These are phyloP conservation scores for Mycena latifolia DNA, from an alignment of 768 basidiomycete genomes.

Conservation along the genomic window DNA sequence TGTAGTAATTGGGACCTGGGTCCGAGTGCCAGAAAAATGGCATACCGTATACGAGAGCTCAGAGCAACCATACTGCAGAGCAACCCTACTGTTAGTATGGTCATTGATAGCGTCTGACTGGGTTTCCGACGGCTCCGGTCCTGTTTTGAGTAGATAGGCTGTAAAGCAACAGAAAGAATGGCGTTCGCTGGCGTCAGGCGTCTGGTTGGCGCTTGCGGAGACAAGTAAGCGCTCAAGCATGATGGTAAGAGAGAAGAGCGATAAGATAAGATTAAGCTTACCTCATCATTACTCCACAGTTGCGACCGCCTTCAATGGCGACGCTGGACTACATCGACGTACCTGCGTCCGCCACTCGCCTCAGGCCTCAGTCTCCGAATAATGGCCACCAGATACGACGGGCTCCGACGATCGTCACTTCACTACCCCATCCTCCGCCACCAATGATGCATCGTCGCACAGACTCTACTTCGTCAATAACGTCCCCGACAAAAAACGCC, in stretches of 20 bases:
- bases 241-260: neutral
- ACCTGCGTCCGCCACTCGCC: conserved; percentile 56
- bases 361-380: conserved; percentile 40
- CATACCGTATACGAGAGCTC: too few relatives aligned
- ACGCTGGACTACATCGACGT: conserved; percentile 63
- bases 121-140: too few relatives aligned
- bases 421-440: conserved; percentile 56
- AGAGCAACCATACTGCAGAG: too few relatives aligned
- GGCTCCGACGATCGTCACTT: conserved; percentile 55
- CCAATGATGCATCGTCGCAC: conserved; percentile 44
- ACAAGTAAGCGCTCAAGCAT: too few relatives aligned
- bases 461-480: conserved; percentile 38
- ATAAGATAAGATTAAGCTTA: conserved; percentile 1
- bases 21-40: too few relatives aligned
- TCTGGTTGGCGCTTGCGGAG: too few relatives aligned
- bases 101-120: too few relatives aligned
- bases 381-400: conserved; percentile 47
- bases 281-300: neutral
- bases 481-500: conserved; percentile 42
- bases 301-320: conserved; percentile 50
- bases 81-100: too few relatives aligned
- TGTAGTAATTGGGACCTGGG: too few relatives aligned
- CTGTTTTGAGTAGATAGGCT: too few relatives aligned
- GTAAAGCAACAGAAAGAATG: too few relatives aligned
- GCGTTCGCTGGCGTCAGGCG: too few relatives aligned